Evolutionary conservation across 164 flowering plant species (phyloP).

Genomic region (Umbilicus rupestris): DNA sequence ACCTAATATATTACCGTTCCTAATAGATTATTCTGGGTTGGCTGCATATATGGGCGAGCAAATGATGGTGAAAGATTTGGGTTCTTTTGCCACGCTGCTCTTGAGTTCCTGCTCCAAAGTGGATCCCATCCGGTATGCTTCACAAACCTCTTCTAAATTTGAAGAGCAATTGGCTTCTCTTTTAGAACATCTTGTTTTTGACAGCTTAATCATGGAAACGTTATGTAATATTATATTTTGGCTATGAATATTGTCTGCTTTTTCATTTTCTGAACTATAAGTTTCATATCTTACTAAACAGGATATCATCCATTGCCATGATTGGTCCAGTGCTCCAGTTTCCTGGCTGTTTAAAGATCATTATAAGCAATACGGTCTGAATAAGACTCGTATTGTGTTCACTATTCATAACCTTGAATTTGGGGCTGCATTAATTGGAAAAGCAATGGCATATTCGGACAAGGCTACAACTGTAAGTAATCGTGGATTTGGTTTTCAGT

Average conservation of each 20-base stretch:
- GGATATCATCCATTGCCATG: conserved; percentile 98
- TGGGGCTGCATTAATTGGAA: conserved; percentile 64
- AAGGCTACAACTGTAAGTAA: conserved; percentile 89
- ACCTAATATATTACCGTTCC: neutral
- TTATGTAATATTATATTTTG: neutral
- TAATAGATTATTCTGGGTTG: conserved; percentile 56
- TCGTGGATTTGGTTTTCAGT: neutral
- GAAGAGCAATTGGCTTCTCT: no score
- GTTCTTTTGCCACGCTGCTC: conserved; percentile 93
- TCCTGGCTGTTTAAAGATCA: conserved; percentile 89
- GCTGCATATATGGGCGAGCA: conserved; percentile 74
- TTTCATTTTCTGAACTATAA: neutral
- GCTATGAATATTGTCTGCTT: neutral
- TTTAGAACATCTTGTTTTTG: no score
- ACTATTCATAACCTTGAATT: conserved; percentile 98
- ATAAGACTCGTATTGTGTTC: conserved; percentile 80
- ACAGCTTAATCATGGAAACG: neutral
- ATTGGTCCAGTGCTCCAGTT: conserved; percentile 99
- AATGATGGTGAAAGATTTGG: conserved; percentile 89
- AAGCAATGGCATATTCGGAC: conserved; percentile 75
- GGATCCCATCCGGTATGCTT: conserved; percentile 84
- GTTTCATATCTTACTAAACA: conserved; percentile 19
- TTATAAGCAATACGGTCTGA: conserved; percentile 79
- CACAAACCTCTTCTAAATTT: neutral
- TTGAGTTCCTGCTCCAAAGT: conserved; percentile 81